Conservation (phyloP, 2,329 filamentous ascomycete genomes). For the Dothistroma pini region DNA sequence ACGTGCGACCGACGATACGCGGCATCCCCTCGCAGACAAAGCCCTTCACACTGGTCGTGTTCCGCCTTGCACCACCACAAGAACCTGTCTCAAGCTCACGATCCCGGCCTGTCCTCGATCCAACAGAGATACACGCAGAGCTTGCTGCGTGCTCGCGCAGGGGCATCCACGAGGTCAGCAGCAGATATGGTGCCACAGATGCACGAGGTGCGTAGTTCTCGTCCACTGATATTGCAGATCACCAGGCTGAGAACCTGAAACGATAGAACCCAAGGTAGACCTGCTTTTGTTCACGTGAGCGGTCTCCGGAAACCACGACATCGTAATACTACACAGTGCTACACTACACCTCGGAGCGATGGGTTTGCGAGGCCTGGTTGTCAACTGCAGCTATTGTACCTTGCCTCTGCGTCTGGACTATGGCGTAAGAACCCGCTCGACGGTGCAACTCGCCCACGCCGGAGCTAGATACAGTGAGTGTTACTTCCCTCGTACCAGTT, state of each 20-base stretch:
- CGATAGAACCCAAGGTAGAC: neutral
- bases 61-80: neutral
- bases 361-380: neutral
- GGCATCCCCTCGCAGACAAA: neutral
- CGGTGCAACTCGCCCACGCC: slow-evolving; percentile 2
- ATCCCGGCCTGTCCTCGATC: slow-evolving; percentile 5
- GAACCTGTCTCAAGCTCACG: slow-evolving; percentile 9
- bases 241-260: neutral
- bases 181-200: neutral
- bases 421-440: neutral
- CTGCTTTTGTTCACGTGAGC: neutral
- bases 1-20: neutral
- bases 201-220: neutral
- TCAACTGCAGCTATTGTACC: neutral
- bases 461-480: neutral
- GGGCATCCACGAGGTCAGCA: slow-evolving; percentile 8
- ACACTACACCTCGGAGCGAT: neutral
- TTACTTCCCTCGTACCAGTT: neutral
- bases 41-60: neutral
- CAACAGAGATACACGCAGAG: neutral
- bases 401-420: neutral
- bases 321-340: neutral
- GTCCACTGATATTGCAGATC: neutral
- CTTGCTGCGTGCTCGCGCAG: slow-evolving; percentile 11
- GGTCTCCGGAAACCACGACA: neutral